These are phyloP conservation scores for Sclerotinia sclerotiorum DNA, from an alignment of 2,329 filamentous ascomycete genomes.

Conservation along the genomic window DNA sequence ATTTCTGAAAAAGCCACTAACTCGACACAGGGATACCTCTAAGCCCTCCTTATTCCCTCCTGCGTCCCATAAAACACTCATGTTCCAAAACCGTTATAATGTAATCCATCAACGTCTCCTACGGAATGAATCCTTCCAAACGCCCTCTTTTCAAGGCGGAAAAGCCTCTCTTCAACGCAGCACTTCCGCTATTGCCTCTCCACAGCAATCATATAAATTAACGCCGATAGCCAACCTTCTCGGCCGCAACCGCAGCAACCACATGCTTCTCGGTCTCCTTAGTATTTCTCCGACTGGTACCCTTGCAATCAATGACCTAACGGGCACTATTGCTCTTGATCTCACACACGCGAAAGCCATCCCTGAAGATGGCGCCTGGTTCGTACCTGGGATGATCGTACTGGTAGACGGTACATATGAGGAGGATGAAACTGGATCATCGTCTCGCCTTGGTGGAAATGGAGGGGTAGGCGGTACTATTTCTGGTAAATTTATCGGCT, in stretches of 20 bases:
- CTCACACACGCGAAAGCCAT: slow-evolving; percentile 77
- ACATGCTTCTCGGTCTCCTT: slow-evolving; percentile 84
- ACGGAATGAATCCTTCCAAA: slow-evolving; percentile 90
- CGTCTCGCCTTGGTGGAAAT: slow-evolving; percentile 70
- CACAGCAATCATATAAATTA: slow-evolving; percentile 75
- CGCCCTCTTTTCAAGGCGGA: slow-evolving; percentile 67
- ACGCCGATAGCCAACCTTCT: slow-evolving; percentile 77
- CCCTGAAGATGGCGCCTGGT: slow-evolving; percentile 85
- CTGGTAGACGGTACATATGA: slow-evolving; percentile 95
- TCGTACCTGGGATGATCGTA: slow-evolving; percentile 93
- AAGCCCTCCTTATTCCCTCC: slow-evolving; percentile 72
- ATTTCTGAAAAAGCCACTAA: slow-evolving; percentile 24
- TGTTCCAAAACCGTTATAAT: slow-evolving; percentile 89
- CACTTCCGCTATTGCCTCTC: slow-evolving; percentile 52
- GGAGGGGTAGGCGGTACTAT: slow-evolving; percentile 86
- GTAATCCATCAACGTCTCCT: slow-evolving; percentile 89
- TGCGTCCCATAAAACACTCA: slow-evolving; percentile 75
- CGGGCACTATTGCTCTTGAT: slow-evolving; percentile 83
- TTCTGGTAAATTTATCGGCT: slow-evolving; percentile 86
- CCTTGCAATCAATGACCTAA: slow-evolving; percentile 80
- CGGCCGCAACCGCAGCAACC: slow-evolving; percentile 78
- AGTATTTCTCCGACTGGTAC: slow-evolving; percentile 77
- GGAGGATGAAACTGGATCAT: slow-evolving; percentile 75
- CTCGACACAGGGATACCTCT: slow-evolving; percentile 52
- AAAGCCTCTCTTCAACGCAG: slow-evolving; percentile 57